phyloP scores from a whole-genome alignment of 2,329 filamentous ascomycete species.

The Cadophora malorum region DNA sequence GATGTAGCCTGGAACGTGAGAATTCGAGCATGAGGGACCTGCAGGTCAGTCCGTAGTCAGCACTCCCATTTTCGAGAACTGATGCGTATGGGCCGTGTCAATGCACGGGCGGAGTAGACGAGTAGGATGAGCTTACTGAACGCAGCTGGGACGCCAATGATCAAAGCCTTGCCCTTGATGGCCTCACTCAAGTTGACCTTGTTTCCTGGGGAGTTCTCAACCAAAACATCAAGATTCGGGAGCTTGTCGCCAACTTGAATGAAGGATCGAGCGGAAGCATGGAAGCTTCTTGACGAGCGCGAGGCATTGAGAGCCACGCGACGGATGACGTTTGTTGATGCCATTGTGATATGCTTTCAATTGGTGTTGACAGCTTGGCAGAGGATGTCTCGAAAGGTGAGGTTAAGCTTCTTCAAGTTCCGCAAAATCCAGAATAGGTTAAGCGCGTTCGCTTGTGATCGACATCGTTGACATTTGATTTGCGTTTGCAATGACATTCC shows the following conservation, averaged over 20 bases:
- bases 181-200: conserved; percentile 88
- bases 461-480: background rate
- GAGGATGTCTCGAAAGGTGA: conserved; percentile 8
- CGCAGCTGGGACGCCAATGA: conserved; percentile 85
- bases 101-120: background rate
- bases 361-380: conserved; percentile 15
- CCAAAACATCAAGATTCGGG: conserved; percentile 77
- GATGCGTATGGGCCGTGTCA: too few species aligned
- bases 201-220: conserved; percentile 87
- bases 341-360: conserved; percentile 33
- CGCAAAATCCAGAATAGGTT: background rate
- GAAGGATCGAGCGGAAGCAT: conserved; percentile 64
- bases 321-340: conserved; percentile 36
- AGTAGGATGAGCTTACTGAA: conserved; percentile 59
- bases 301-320: conserved; percentile 32
- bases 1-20: conserved; percentile 87
- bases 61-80: background rate
- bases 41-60: conserved; percentile 15
- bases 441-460: conserved; percentile 10
- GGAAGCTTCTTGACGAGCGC: conserved; percentile 55
- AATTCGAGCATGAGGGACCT: conserved; percentile 68
- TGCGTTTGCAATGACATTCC: background rate
- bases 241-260: conserved; percentile 83
- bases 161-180: conserved; percentile 72
- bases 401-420: conserved; percentile 8